These are phyloP conservation scores for Leptodontidium sp. DNA, from an alignment of 2,329 filamentous ascomycete species.

Conservation along the genomic window DNA sequence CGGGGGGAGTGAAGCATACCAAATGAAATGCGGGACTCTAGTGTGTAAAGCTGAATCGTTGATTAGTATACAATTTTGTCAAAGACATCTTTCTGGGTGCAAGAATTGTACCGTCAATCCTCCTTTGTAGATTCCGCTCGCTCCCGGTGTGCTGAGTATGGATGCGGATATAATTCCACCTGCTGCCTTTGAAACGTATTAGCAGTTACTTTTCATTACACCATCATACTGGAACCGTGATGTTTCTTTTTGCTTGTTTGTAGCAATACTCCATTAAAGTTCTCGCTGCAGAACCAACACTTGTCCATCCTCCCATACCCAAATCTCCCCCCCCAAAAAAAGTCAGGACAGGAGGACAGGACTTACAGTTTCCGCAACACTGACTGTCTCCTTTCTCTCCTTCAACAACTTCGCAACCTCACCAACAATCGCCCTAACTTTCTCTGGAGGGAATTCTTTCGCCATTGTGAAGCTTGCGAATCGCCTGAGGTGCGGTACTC, in stretches of 20 bases:
- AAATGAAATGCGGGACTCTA: conserved; percentile 45
- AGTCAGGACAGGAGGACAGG: background rate
- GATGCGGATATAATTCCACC: conserved; percentile 68
- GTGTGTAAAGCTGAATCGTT: conserved; percentile 42
- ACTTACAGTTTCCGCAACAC: conserved; percentile 66
- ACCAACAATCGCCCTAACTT: conserved; percentile 42
- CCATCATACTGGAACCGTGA: too few relatives aligned
- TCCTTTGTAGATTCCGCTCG: conserved; percentile 65
- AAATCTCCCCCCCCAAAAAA: background rate
- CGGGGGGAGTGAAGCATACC: conserved; percentile 31
- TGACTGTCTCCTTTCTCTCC: conserved; percentile 63
- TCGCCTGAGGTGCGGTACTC: background rate
- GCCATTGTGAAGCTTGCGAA: conserved; percentile 8
- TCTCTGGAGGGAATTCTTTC: conserved; percentile 41
- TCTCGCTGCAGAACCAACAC: background rate
- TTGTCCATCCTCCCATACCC: background rate
- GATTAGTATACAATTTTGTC: background rate
- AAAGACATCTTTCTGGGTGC: background rate
- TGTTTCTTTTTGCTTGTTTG: background rate
- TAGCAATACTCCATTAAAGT: background rate
- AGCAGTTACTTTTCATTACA: background rate
- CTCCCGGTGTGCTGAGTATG: conserved; percentile 65
- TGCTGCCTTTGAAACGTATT: conserved; percentile 55
- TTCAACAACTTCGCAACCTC: conserved; percentile 63
- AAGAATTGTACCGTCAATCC: conserved; percentile 59